These are phyloP conservation scores for barrel medic (Medicago truncatula) DNA, from an alignment of 306 rosid genomes.

Conservation along the genomic window MtrunA17r5.0-ANR NC_053049.1:38870501-38871000, in stretches of 20 bases:
- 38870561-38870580: constrained; percentile 12
- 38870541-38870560: neutral
- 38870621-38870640: neutral
- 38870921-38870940: neutral
- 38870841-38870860: constrained; percentile 44
- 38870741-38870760: neutral
- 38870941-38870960: constrained; percentile 23
- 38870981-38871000: neutral
- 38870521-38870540: constrained; percentile 37
- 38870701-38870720: neutral
- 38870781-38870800: constrained; percentile 2
- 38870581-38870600: neutral
- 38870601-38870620: constrained; percentile 2
- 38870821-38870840: neutral
- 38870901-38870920: constrained; percentile 42
- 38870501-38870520: constrained; percentile 27
- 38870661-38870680: neutral
- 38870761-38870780: neutral
- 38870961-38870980: neutral
- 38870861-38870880: neutral
- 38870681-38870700: neutral
- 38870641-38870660: neutral
- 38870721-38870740: constrained; percentile 8
- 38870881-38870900: neutral
- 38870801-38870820: constrained; percentile 33